phyloP scores from a whole-genome alignment of 2,329 filamentous ascomycete species.

The Mycocentrospora acerina region DNA sequence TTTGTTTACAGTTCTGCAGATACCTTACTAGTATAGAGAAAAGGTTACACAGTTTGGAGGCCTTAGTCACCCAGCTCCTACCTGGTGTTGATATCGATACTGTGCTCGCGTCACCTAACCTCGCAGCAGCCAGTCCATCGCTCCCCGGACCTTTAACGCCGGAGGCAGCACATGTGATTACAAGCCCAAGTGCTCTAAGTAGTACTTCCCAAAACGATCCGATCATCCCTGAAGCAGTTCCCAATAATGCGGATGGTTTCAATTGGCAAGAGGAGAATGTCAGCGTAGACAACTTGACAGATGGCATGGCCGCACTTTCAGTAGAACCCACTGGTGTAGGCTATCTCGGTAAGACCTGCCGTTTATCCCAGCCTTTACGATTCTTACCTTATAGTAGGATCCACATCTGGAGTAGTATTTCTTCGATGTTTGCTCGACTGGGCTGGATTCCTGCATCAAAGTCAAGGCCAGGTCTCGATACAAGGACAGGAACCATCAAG shows the following conservation, averaged over 20 bases:
- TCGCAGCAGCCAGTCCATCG: slow-evolving; percentile 8
- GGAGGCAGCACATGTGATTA: slow-evolving; percentile 4
- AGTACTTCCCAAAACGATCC: slow-evolving; percentile 13
- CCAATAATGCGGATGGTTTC: slow-evolving; percentile 25
- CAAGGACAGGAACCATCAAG: slow-evolving; percentile 9
- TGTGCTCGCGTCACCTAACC: slow-evolving; percentile 16
- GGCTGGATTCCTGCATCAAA: slow-evolving; percentile 29
- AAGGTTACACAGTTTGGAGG: slow-evolving; percentile 18
- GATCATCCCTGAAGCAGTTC: slow-evolving; percentile 26
- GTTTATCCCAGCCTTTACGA: not conserved
- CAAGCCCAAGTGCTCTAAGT: slow-evolving; percentile 14
- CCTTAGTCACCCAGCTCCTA: slow-evolving; percentile 19
- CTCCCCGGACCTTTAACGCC: slow-evolving; percentile 9
- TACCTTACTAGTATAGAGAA: slow-evolving; percentile 27
- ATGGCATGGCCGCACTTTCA: slow-evolving; percentile 30
- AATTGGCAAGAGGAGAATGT: slow-evolving; percentile 26
- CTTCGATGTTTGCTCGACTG: slow-evolving; percentile 27
- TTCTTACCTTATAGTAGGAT: slow-evolving; percentile 13
- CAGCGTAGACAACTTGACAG: slow-evolving; percentile 22
- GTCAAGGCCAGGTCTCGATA: slow-evolving; percentile 12
- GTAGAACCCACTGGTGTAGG: slow-evolving; percentile 30
- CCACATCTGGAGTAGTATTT: slow-evolving; percentile 28
- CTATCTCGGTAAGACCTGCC: slow-evolving; percentile 17
- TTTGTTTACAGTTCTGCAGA: slow-evolving; percentile 2
- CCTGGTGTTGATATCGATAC: slow-evolving; percentile 25